Evolutionary conservation across 768 basidiomycete species (phyloP).

Genomic region (Trametes cingulata): DNA sequence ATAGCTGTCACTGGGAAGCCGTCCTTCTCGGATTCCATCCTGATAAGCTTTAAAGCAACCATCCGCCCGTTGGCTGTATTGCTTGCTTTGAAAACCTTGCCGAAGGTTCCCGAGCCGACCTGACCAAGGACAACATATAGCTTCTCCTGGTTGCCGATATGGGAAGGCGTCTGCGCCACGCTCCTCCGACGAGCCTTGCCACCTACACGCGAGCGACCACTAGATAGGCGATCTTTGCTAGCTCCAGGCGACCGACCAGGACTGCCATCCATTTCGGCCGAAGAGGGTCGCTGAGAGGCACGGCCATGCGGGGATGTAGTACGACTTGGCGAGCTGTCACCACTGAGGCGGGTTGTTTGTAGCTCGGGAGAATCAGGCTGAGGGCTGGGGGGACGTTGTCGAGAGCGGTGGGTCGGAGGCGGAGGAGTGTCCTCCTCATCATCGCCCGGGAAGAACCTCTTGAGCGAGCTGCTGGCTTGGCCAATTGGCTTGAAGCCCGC

Average conservation of each 20-base stretch:
- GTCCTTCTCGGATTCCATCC: slow-evolving; percentile 97
- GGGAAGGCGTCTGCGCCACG: background rate
- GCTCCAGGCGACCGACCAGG: background rate
- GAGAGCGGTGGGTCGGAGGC: slow-evolving; percentile 7
- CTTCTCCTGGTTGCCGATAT: slow-evolving; percentile 39
- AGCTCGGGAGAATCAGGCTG: slow-evolving; percentile 17
- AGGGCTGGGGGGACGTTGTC: background rate
- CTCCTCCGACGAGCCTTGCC: background rate
- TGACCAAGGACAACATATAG: slow-evolving; percentile 86
- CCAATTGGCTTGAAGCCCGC: slow-evolving; percentile 71
- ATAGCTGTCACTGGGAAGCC: slow-evolving; percentile 99
- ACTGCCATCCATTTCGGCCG: slow-evolving; percentile 12
- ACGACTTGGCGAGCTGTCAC: slow-evolving; percentile 4
- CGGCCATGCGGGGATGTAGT: background rate
- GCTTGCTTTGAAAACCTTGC: slow-evolving; percentile 95
- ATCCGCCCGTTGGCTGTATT: slow-evolving; percentile 73
- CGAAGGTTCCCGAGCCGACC: slow-evolving; percentile 98
- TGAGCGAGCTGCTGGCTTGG: slow-evolving; percentile 55
- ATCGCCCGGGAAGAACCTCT: slow-evolving; percentile 81
- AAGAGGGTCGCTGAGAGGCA: no score
- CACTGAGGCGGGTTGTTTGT: slow-evolving; percentile 12
- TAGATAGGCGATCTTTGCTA: background rate
- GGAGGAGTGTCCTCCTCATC: slow-evolving; percentile 62
- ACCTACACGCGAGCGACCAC: slow-evolving; percentile 1
- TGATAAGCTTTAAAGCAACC: slow-evolving; percentile 93